phyloP scores from a whole-genome alignment of 2,329 filamentous ascomycete species.

The Cryphonectria carpinicola region DNA sequence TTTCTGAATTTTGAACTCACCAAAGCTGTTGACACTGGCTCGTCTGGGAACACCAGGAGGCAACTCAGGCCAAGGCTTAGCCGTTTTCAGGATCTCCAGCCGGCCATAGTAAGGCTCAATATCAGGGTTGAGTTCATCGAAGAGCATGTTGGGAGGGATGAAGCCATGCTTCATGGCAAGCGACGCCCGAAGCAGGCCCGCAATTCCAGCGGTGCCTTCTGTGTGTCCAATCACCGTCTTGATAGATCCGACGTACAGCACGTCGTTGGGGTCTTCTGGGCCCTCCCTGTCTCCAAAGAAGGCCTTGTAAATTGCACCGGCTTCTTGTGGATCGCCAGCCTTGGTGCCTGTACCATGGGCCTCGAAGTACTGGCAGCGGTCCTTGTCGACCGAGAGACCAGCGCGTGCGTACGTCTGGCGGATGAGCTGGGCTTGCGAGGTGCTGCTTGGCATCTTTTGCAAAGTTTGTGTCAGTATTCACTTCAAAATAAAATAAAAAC shows the following conservation, averaged over 20 bases:
- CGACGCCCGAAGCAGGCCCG: slow-evolving; percentile 34
- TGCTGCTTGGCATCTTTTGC: slow-evolving; percentile 38
- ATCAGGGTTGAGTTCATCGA: slow-evolving; percentile 32
- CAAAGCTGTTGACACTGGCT: slow-evolving; percentile 20
- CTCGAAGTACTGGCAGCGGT: slow-evolving; percentile 36
- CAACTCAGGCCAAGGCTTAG: slow-evolving; percentile 33
- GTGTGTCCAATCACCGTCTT: slow-evolving; percentile 34
- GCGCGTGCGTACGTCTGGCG: slow-evolving; percentile 43
- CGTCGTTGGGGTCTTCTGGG: slow-evolving; percentile 24
- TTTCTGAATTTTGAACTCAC: not conserved
- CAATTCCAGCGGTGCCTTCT: slow-evolving; percentile 36
- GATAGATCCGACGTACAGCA: slow-evolving; percentile 34
- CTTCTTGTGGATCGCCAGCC: slow-evolving; percentile 37
- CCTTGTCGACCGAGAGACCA: slow-evolving; percentile 40
- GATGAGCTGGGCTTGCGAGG: slow-evolving; percentile 47
- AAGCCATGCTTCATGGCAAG: slow-evolving; percentile 33
- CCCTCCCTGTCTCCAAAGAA: slow-evolving; percentile 33
- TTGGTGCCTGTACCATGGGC: slow-evolving; percentile 36
- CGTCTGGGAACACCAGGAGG: slow-evolving; percentile 11
- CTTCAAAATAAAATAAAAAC: no score
- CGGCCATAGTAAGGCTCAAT: not conserved
- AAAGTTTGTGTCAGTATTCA: no score
- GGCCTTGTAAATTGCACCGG: slow-evolving; percentile 38
- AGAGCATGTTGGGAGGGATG: slow-evolving; percentile 33
- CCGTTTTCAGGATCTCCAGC: slow-evolving; percentile 47